Evolutionary conservation across 78 protist genomes (phyloP).

Genomic region (Dictyostelium intermedium): DNA sequence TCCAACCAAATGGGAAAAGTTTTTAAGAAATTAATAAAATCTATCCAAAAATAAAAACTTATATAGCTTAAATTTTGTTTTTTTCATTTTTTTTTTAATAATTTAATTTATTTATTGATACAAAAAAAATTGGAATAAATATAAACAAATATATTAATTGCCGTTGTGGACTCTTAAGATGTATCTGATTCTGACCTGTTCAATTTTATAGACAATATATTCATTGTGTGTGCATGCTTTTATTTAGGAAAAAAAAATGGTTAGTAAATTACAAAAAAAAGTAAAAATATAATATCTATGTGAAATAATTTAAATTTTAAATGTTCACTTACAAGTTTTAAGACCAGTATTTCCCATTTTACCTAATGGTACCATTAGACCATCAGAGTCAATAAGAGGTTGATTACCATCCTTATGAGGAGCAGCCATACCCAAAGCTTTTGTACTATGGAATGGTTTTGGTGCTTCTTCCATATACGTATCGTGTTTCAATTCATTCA

Average conservation of each 20-base stretch:
- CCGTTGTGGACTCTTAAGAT: conserved; percentile 24
- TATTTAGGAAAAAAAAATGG: not conserved
- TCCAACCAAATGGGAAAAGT: not conserved
- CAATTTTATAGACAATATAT: conserved; percentile 69
- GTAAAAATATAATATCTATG: no score
- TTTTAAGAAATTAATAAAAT: not conserved
- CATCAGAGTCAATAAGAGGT: not conserved
- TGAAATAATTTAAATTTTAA: not conserved
- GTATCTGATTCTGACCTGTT: conserved; percentile 48
- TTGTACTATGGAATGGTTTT: conserved; percentile 67
- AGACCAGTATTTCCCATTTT: conserved; percentile 27
- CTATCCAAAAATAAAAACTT: not conserved
- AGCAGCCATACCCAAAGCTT: conserved; percentile 79
- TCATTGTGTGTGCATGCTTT: conserved; percentile 75
- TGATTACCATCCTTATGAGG: conserved; percentile 32
- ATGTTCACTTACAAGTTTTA: not conserved
- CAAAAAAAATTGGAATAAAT: not conserved
- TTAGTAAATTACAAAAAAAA: not conserved
- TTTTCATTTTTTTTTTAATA: no score
- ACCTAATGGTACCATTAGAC: conserved; percentile 57
- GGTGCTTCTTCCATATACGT: conserved; percentile 82
- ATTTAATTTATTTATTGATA: no score
- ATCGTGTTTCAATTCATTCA: conserved; percentile 62
- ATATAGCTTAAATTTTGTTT: not conserved
- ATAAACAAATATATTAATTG: no score